Base-by-base conservation (phyloP, 257 asterid species). In the Solanum arcanum region DNA sequence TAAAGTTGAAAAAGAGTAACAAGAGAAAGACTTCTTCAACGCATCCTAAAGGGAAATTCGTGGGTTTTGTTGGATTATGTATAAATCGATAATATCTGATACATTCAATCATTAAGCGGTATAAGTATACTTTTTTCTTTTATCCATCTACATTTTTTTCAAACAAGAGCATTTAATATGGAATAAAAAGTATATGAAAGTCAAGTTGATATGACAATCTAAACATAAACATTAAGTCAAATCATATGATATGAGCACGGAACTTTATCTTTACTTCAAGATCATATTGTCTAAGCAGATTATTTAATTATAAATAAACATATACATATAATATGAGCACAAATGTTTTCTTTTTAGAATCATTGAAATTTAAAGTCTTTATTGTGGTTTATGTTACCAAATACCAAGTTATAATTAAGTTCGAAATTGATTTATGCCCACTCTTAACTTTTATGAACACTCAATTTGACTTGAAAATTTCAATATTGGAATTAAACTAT, bases 71-170 rank as follows among this genome's bases (percentile, higher is more conserved):
- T 12, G 21, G 21, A 68, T 68, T 21, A 52, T 6, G 64, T 69
- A 69, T 29, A 13, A 6, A 23, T 2, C 0, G 23, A 69, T 1
- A 69, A 69, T 29, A 68, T 68, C 9, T 29, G 11, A 27, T 3
- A 14, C 3, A 15, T 15, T 20, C 9, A 3, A 15, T 49, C 0
- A 15, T 49, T 3, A 0, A 49, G 21, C 60, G 0, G 9, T 0
- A 0, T 2, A 49, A 1, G 3, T 49, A 49, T 3, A 49, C 1
- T 49, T 0, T 15, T 49, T 49, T 1, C 16, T 49, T 16, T 49
- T 49, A 49, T 49, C 1, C 21, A 49, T 8, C 3, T 3, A 14
- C 15, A 14, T 47, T 49, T 49, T 49, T 15, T 47, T 15, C 21
- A 49, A 49, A 7, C 59, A 49, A 49, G 3, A 5, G 5, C 3